Conservation (phyloP, 31 red algal genomes). For the Odonthalia washingtoniensis region DNA sequence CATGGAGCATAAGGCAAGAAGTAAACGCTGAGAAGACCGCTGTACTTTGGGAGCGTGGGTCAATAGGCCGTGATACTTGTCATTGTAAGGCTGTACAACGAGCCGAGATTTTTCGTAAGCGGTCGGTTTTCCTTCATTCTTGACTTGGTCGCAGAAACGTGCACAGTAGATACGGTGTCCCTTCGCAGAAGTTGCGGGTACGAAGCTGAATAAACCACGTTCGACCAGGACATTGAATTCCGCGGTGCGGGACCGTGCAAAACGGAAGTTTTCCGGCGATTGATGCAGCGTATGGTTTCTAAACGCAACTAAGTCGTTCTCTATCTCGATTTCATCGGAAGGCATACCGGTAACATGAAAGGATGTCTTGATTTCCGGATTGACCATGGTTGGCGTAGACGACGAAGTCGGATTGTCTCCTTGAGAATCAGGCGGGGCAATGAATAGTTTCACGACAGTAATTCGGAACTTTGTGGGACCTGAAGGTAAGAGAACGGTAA, state of each 20-base stretch:
- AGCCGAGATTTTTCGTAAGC: constrained; percentile 3
- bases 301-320: no score
- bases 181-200: no score
- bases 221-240: no score
- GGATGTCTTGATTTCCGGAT: background rate
- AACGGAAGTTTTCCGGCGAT: background rate
- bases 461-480: constrained; percentile 10
- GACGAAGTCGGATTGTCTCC: background rate
- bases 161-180: no score
- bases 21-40: background rate
- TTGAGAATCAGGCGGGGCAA: background rate
- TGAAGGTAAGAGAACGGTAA: constrained; percentile 19
- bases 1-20: background rate
- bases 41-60: background rate
- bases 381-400: background rate
- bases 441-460: constrained; percentile 42
- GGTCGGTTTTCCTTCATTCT: background rate
- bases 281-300: background rate
- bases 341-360: no score
- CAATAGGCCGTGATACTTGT: background rate
- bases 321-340: no score
- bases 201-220: no score
- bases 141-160: background rate
- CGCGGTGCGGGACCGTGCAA: constrained; percentile 15
- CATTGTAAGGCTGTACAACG: constrained; percentile 7